These are phyloP conservation scores for Leccinum fibrillosum DNA, from an alignment of 768 basidiomycete species.

Conservation along the genomic window DNA sequence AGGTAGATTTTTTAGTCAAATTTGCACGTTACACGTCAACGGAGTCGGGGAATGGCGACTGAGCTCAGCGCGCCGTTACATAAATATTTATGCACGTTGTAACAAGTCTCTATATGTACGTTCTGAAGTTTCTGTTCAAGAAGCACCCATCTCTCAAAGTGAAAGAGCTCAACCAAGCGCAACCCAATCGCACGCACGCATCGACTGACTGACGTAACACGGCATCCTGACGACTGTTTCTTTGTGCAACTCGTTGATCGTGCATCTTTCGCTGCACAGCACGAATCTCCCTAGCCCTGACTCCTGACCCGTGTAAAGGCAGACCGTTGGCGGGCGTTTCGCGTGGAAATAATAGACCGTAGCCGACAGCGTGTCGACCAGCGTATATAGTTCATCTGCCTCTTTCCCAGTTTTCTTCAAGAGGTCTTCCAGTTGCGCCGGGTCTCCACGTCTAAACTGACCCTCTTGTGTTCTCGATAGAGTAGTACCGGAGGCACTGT, in stretches of 20 bases:
- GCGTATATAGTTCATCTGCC: constrained; percentile 19
- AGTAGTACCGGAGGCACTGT: constrained; percentile 19
- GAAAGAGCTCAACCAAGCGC: constrained; percentile 10
- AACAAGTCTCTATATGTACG: too few relatives aligned
- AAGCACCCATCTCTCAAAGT: background rate
- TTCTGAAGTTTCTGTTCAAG: background rate
- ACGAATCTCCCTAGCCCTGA: constrained; percentile 21
- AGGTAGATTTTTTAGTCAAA: too few relatives aligned
- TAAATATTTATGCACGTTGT: too few relatives aligned
- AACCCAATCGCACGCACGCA: constrained; percentile 25
- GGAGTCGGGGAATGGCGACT: too few relatives aligned
- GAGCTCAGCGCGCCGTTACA: too few relatives aligned
- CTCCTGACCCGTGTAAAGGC: constrained; percentile 19
- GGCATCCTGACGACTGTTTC: constrained; percentile 26
- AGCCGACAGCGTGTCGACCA: constrained; percentile 21
- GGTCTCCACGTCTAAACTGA: constrained; percentile 17
- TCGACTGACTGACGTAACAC: constrained; percentile 12
- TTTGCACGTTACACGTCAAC: too few relatives aligned
- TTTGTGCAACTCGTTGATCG: constrained; percentile 20
- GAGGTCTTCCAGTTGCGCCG: constrained; percentile 3
- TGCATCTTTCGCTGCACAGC: constrained; percentile 21
- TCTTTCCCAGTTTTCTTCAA: background rate
- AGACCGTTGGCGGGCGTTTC: constrained; percentile 21
- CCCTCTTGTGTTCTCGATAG: constrained; percentile 6
- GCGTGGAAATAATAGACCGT: constrained; percentile 27